Percentiles rank a stretch among this genome's conserved stretches.
Conservation (phyloP, 371 early-diverging fungal species). For the Gilbertella persicaria region DNA sequence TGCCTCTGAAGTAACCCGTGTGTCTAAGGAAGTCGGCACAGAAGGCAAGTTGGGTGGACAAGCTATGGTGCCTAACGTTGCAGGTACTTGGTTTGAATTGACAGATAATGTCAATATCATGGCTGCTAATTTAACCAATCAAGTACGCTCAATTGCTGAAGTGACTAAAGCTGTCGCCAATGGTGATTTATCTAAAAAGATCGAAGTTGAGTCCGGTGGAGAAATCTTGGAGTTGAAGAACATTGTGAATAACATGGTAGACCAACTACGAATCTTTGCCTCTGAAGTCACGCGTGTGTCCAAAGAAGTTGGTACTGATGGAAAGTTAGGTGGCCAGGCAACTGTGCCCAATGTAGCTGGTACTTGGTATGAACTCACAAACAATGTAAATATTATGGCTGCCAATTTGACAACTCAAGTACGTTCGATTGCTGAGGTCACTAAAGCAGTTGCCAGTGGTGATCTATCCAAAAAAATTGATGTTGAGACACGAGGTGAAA, state of each 20-base stretch:
- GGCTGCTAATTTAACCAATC: constrained; percentile 49
- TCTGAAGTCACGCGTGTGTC: constrained; percentile 51
- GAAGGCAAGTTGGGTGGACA: constrained; percentile 50
- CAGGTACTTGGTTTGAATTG: constrained; percentile 52
- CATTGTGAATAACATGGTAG: constrained; percentile 70
- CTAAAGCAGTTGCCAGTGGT: constrained; percentile 56
- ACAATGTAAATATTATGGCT: constrained; percentile 54
- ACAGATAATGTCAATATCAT: constrained; percentile 54
- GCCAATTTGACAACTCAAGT: constrained; percentile 52
- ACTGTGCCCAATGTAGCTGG: constrained; percentile 48
- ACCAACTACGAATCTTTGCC: constrained; percentile 58
- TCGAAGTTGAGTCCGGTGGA: constrained; percentile 66
- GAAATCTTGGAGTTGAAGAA: constrained; percentile 69
- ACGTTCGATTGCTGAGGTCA: constrained; percentile 59
- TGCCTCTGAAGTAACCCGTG: constrained; percentile 46
- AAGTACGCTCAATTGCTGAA: constrained; percentile 57
- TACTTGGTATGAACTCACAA: constrained; percentile 52
- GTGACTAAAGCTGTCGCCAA: constrained; percentile 56
- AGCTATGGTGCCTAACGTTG: constrained; percentile 41
- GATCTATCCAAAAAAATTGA: constrained; percentile 57
- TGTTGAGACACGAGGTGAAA: constrained; percentile 43
- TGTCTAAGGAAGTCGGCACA: constrained; percentile 52
- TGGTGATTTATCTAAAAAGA: constrained; percentile 63
- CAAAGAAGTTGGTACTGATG: constrained; percentile 60
- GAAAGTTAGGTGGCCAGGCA: constrained; percentile 51